Evolutionary conservation across 331 rosid genomes (phyloP).

Genomic region (Rhamnella rubrinervis): DNA sequence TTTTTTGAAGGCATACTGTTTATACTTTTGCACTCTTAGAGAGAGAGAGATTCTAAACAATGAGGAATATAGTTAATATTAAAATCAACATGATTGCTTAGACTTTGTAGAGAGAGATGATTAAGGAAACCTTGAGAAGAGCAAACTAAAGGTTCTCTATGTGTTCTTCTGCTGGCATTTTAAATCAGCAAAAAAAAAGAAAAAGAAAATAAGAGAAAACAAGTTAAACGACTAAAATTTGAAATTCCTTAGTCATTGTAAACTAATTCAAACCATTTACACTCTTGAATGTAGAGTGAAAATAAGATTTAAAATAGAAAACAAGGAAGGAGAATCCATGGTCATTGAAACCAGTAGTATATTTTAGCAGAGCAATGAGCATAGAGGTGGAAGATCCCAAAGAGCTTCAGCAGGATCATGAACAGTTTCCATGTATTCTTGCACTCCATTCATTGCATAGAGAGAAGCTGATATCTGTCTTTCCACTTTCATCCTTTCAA

Average conservation of each 20-base stretch:
- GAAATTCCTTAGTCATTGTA: slow-evolving; percentile 18
- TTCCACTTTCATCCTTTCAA: slow-evolving; percentile 86
- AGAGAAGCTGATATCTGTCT: slow-evolving; percentile 90
- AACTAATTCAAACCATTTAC: slow-evolving; percentile 16
- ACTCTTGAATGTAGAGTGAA: slow-evolving; percentile 7
- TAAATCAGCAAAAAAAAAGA: neutral
- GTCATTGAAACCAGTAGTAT: neutral
- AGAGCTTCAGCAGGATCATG: slow-evolving; percentile 58
- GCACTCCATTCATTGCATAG: slow-evolving; percentile 88
- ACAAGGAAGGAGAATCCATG: neutral
- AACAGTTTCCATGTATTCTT: slow-evolving; percentile 83
- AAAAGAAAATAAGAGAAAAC: too few relatives aligned
- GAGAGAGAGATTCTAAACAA: neutral
- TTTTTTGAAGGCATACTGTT: too few relatives aligned
- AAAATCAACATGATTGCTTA: slow-evolving; percentile 8
- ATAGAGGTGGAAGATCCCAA: slow-evolving; percentile 88
- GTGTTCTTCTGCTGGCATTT: slow-evolving; percentile 23
- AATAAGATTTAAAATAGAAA: neutral
- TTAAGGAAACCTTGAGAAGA: slow-evolving; percentile 22
- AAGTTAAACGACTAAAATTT: slow-evolving; percentile 9
- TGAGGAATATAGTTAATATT: neutral
- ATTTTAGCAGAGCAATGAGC: slow-evolving; percentile 55
- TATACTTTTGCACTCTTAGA: too few relatives aligned
- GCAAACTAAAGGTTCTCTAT: slow-evolving; percentile 12
- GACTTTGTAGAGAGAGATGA: slow-evolving; percentile 5